Conservation (phyloP, 805 yeast species). For the Candida tammaniensis region DNA sequence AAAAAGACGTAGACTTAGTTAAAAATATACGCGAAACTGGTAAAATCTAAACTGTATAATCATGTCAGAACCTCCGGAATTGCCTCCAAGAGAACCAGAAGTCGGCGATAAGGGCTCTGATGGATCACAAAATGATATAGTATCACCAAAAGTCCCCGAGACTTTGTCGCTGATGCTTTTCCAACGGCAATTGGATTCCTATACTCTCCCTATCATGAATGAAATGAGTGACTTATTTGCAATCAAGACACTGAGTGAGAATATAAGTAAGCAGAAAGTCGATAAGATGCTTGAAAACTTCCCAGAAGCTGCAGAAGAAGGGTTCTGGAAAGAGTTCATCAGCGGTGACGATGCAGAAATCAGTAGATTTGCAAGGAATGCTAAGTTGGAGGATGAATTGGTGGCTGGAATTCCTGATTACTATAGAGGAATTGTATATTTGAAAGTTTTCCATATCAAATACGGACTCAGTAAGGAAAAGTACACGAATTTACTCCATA, state of each 20-base stretch:
- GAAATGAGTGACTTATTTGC: conserved; percentile 20
- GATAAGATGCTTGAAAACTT: not conserved
- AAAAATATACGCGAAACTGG: too few species aligned
- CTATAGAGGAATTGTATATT: conserved; percentile 30
- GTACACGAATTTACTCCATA: conserved; percentile 27
- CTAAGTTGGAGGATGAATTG: conserved; percentile 21
- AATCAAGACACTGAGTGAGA: conserved; percentile 10
- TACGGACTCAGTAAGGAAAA: conserved; percentile 28
- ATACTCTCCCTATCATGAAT: conserved; percentile 21
- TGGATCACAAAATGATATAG: not conserved
- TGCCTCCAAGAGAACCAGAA: conserved; percentile 3
- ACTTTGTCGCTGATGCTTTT: conserved; percentile 2
- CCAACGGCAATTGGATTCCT: conserved; percentile 19
- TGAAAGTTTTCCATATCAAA: conserved; percentile 29
- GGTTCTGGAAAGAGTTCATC: conserved; percentile 10
- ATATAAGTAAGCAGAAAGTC: conserved; percentile 3
- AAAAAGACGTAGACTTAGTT: too few species aligned
- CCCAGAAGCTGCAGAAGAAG: not conserved
- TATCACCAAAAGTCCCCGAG: not conserved
- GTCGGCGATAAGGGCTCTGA: not conserved
- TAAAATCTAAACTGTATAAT: too few species aligned
- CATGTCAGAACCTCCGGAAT: conserved; percentile 1
- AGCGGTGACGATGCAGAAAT: conserved; percentile 9
- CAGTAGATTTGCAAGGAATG: conserved; percentile 5
- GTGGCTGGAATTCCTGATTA: conserved; percentile 28